Conservation (phyloP, 2,329 filamentous ascomycete species). For the Dichotomopilus funicola region DNA sequence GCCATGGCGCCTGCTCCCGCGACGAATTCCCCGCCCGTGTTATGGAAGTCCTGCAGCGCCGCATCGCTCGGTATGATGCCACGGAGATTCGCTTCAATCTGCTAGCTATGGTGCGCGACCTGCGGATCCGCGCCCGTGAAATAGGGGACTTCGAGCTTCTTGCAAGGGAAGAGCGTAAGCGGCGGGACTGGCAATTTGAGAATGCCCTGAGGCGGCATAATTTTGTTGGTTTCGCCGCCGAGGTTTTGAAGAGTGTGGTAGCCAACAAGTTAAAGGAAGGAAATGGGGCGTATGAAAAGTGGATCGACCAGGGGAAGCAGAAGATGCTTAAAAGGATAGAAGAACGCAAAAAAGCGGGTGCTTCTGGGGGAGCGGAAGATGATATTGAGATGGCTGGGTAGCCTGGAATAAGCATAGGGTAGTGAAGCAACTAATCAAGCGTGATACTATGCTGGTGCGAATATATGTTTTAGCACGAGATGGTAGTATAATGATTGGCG, state of each 20-base stretch:
- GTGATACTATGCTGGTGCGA: too few species aligned
- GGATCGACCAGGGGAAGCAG: conserved; percentile 56
- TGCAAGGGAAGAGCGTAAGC: conserved; percentile 73
- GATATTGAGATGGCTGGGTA: conserved; percentile 30
- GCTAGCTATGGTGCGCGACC: conserved; percentile 82
- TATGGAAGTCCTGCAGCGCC: conserved; percentile 76
- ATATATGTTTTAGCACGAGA: too few species aligned
- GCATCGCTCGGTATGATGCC: conserved; percentile 77
- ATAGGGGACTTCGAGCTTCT: conserved; percentile 77
- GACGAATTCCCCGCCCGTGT: conserved; percentile 72
- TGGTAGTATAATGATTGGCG: too few species aligned
- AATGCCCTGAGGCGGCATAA: conserved; percentile 89
- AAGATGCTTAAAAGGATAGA: conserved; percentile 29
- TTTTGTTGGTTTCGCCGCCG: conserved; percentile 91
- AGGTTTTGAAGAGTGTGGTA: conserved; percentile 84
- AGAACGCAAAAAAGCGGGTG: conserved; percentile 26
- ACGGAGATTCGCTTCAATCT: conserved; percentile 94
- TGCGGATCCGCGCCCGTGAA: conserved; percentile 68
- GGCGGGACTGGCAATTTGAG: conserved; percentile 86
- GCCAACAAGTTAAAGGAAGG: conserved; percentile 61
- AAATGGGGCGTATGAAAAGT: conserved; percentile 59
- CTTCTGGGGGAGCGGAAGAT: conserved; percentile 22
- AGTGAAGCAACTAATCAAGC: too few species aligned
- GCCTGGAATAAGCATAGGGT: neutral
- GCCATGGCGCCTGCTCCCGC: conserved; percentile 68